A percentile compares a stretch with the other conserved stretches of the same genome.
Conservation (phyloP, 1,139 yeast species). For the Meyerozyma athensensis region DNA sequence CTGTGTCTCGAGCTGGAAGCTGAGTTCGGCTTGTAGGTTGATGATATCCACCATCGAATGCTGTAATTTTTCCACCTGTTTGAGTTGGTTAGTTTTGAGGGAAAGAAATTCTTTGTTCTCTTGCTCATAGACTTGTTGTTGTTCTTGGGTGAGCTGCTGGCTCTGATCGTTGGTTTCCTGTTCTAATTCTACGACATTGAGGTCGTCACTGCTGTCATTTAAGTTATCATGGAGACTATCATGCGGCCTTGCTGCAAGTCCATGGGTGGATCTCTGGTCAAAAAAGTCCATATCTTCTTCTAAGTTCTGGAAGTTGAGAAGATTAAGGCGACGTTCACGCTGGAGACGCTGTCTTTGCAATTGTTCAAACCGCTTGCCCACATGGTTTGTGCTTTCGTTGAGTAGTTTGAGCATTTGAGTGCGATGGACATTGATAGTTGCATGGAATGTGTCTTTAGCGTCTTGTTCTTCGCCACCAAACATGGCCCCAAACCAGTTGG, state of each 20-base stretch:
- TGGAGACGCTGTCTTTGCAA: constrained; percentile 39
- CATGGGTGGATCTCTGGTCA: constrained; percentile 1
- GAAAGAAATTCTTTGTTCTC: constrained; percentile 70
- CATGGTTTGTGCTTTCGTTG: constrained; percentile 29
- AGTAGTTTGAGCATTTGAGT: constrained; percentile 38
- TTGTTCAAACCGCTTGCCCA: constrained; percentile 32
- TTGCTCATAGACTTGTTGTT: constrained; percentile 59
- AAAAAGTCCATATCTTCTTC: constrained; percentile 16
- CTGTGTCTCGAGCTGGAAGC: constrained; percentile 72
- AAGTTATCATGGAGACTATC: neutral
- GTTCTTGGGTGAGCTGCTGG: constrained; percentile 46
- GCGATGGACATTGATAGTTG: constrained; percentile 27
- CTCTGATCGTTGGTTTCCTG: constrained; percentile 21
- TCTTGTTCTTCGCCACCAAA: constrained; percentile 29
- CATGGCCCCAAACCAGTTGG: constrained; percentile 20
- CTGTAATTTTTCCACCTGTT: constrained; percentile 67
- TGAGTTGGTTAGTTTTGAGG: constrained; percentile 61
- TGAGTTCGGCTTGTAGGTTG: constrained; percentile 70
- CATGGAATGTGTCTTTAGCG: constrained; percentile 23
- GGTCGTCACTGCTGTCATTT: constrained; percentile 6
- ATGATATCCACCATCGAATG: constrained; percentile 76
- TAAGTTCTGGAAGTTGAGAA: constrained; percentile 40
- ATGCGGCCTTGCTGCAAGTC: neutral
- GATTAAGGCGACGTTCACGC: constrained; percentile 38
- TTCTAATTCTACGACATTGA: constrained; percentile 7